Base-by-base conservation (phyloP, 2,329 filamentous ascomycete species). In the Macroventuria anomochaeta region DNA sequence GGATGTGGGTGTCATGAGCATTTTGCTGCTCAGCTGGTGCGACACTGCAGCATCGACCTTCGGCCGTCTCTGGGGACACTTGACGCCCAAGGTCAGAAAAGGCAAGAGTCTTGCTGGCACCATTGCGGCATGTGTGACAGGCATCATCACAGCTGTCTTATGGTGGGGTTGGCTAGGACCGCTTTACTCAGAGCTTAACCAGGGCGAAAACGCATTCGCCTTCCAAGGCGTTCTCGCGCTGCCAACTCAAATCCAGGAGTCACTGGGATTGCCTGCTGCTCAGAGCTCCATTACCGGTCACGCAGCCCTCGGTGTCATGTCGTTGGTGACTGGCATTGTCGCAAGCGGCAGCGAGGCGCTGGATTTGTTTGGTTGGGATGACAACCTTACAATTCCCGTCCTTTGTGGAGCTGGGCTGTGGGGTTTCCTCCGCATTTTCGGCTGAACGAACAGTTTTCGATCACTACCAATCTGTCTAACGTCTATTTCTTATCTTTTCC, bases 31-130 rank as follows among this genome's bases (percentile, higher is more conserved):
- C 20, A 96, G 90, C 70, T 99, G 95, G 95, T 99, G 95, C 76
- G 95, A 99, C 74, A 97, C 95, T 1, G 95, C 95, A 29, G 95
- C 95, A 43, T 95, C 89, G 71, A 99, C 95, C 0, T 93, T 99
- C 70, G 95, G 95, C 46, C 85, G 95, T 48, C 80, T 93, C 12
- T 97, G 90, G 77, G 95, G 95, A 34, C 85, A 88, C 58, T 93
- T 97, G 72, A 99, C 95, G 2, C 90, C 90, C 31, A 85, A 89
- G 46, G 84, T 99, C 49, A 86, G 95, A 57, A 84, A 84, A 58
- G 93, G 93, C 34, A 99, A 99, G 83, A 96, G 91, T 55, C 80
- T 97, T 23, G 95, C 95, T 15, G 95, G 95, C 0, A 95, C 90
- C 8, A 69, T 91, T 11, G 93, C 93, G 1, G 93, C 93, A 10